Conservation (phyloP, 2,329 filamentous ascomycete species). For the Colletotrichum cordylinicola region DNA sequence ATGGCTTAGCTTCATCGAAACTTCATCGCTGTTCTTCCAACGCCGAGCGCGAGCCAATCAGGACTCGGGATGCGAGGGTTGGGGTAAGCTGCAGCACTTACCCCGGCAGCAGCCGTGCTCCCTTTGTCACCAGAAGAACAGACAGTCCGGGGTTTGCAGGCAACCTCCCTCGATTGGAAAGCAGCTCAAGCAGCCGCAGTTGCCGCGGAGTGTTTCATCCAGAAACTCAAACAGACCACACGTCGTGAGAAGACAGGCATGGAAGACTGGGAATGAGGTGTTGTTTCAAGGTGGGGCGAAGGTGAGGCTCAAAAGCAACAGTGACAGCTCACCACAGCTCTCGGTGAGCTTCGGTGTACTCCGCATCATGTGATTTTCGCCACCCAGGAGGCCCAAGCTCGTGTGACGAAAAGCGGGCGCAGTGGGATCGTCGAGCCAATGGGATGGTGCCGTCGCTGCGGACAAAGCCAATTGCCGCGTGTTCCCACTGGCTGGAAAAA, state of each 20-base stretch:
- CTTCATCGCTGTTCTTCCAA: not conserved
- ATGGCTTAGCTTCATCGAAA: not conserved
- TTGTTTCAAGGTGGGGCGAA: conserved; percentile 5
- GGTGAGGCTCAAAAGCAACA: conserved; percentile 9
- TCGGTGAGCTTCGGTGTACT: conserved; percentile 18
- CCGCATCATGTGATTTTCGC: conserved; percentile 19
- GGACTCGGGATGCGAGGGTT: not conserved
- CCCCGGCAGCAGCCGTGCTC: not conserved
- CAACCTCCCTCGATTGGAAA: not conserved
- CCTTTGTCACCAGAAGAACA: not conserved
- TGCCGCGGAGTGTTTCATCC: not conserved
- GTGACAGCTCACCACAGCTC: not conserved
- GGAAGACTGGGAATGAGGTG: not conserved
- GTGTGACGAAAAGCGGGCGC: conserved; percentile 12
- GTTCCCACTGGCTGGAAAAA: conserved; percentile 12
- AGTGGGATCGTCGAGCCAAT: not conserved
- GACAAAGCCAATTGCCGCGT: conserved; percentile 6
- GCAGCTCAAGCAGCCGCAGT: not conserved
- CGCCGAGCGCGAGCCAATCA: not conserved
- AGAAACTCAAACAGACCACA: not conserved
- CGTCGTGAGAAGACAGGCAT: not conserved
- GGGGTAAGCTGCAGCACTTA: not conserved
- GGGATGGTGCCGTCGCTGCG: not conserved
- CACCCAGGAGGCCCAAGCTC: conserved; percentile 7
- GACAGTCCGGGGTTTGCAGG: not conserved